A percentile compares a stretch with the other conserved stretches of the same genome.
phyloP scores from a whole-genome alignment of 768 basidiomycete species.

The Mycena sanguinolenta region DNA sequence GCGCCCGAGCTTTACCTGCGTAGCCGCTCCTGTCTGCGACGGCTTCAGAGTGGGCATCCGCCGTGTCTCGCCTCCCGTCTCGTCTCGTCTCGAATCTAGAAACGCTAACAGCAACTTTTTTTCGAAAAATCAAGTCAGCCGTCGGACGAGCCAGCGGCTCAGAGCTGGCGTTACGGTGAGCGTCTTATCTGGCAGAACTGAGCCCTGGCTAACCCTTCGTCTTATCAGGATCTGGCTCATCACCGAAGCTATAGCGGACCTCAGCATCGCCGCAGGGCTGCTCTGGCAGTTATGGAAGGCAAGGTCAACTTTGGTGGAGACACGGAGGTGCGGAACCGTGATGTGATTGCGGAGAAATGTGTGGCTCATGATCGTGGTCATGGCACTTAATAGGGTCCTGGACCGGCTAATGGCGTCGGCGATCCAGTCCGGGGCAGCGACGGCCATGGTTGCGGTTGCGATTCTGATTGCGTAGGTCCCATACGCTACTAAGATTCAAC shows the following conservation, averaged over 20 bases:
- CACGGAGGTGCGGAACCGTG: conserved; percentile 2
- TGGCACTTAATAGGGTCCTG: not conserved
- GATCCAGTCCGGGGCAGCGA: conserved; percentile 17
- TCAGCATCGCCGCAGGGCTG: conserved; percentile 22
- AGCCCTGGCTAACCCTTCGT: no score
- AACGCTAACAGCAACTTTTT: no score
- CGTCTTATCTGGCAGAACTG: no score
- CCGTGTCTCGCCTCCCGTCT: no score
- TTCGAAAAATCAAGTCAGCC: no score
- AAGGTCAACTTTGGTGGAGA: conserved; percentile 1
- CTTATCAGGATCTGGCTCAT: conserved; percentile 15
- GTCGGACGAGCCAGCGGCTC: no score
- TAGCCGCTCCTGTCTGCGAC: no score
- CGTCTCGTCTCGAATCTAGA: no score
- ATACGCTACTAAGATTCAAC: not conserved
- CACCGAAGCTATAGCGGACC: not conserved
- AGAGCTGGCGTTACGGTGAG: no score
- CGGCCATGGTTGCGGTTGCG: conserved; percentile 21
- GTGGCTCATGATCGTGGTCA: conserved; percentile 1
- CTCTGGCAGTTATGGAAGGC: conserved; percentile 18
- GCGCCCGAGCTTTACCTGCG: no score
- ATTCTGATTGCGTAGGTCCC: conserved; percentile 9
- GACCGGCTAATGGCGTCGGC: conserved; percentile 12
- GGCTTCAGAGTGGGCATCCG: no score
- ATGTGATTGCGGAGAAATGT: not conserved